phyloP scores from a whole-genome alignment of 495 filamentous ascomycete genomes.

The Chaetomium cochliodes region DNA sequence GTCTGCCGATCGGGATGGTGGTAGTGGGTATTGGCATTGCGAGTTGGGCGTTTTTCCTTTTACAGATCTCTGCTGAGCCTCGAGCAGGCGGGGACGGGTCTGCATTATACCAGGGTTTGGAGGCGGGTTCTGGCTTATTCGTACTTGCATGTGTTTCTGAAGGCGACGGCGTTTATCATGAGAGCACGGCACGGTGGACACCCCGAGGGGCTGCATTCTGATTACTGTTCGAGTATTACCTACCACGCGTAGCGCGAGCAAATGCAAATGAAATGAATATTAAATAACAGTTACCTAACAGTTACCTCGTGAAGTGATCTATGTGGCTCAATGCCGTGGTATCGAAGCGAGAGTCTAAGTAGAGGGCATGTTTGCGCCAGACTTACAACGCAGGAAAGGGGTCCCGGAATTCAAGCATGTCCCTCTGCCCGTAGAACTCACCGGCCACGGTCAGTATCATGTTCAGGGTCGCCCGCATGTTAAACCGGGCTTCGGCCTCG shows the following conservation, averaged over 20 bases:
- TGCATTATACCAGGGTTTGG: conserved; percentile 20
- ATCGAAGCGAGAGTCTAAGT: neutral
- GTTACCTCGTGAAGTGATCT: neutral
- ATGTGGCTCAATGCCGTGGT: neutral
- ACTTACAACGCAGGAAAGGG: conserved; percentile 41
- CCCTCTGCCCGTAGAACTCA: conserved; percentile 86
- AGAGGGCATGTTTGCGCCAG: neutral
- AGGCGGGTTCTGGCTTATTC: neutral
- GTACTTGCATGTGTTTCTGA: conserved; percentile 10
- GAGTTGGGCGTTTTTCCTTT: conserved; percentile 16
- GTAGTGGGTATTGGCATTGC: conserved; percentile 1
- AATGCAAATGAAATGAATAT: neutral
- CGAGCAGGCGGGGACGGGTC: neutral
- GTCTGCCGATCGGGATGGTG: neutral
- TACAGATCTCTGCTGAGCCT: neutral
- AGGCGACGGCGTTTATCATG: conserved; percentile 3
- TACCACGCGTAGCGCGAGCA: conserved; percentile 7
- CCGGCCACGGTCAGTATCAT: conserved; percentile 90
- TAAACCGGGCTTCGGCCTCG: conserved; percentile 40
- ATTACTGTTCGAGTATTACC: conserved; percentile 11
- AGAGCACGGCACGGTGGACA: neutral
- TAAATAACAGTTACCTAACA: neutral
- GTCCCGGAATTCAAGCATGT: conserved; percentile 72
- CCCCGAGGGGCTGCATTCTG: neutral
- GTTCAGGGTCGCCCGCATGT: conserved; percentile 66